These are phyloP conservation scores for Xylaria palmicola DNA, from an alignment of 495 filamentous ascomycete genomes.

Conservation along the genomic window DNA sequence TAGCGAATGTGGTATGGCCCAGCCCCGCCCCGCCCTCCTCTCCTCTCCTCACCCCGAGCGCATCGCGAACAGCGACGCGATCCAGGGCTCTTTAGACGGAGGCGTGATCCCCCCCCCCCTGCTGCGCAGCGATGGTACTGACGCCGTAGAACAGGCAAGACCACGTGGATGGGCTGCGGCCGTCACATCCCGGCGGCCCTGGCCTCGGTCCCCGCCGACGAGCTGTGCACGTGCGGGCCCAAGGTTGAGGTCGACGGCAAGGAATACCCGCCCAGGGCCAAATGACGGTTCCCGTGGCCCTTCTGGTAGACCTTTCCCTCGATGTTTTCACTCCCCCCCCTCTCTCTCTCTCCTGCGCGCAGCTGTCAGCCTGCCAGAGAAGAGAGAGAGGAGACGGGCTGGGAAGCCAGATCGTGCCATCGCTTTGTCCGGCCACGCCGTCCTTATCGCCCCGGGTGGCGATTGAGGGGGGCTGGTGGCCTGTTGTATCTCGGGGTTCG, in stretches of 20 bases:
- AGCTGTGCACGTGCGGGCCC: constrained; percentile 65
- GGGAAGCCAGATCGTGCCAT: not conserved
- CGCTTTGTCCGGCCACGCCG: not conserved
- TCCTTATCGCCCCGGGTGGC: not conserved
- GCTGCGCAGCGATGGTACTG: no score
- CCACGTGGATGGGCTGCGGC: constrained; percentile 73
- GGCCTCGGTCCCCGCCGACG: constrained; percentile 55
- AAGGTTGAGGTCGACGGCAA: constrained; percentile 60
- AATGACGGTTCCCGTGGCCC: constrained; percentile 10
- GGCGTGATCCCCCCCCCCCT: no score
- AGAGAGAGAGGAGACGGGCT: not conserved
- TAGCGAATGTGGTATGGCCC: constrained; percentile 26
- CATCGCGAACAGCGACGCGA: no score
- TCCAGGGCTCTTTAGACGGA: no score
- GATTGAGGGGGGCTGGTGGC: not conserved
- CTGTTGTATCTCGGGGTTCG: not conserved
- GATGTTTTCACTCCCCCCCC: no score
- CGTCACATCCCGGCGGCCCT: constrained; percentile 65
- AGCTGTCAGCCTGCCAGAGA: not conserved
- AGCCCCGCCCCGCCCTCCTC: not conserved
- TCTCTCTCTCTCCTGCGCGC: not conserved
- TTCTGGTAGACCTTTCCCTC: constrained; percentile 4
- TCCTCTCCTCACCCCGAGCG: no score
- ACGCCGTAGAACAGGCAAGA: constrained; percentile 49
- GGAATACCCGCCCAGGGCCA: constrained; percentile 59